Base-by-base conservation (phyloP, 495 filamentous ascomycete species). In the Aspergillus cavernicola region DNA sequence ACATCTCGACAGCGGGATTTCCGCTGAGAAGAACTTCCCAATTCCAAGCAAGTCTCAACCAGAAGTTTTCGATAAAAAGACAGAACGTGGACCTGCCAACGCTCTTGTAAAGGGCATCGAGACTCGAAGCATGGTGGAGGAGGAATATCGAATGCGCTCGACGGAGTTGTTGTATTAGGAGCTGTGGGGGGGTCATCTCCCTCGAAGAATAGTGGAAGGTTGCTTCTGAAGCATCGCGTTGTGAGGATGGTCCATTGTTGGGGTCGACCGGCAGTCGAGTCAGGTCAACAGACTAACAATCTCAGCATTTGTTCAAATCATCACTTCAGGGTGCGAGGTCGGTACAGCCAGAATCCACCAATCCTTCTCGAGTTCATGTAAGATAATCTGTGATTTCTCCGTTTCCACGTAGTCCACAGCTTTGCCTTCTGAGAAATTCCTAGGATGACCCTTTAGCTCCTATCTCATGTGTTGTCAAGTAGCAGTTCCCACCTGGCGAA, bases 271-370 rank as follows among this genome's bases (percentile, higher is more conserved):
- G 66, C 29, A 77, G 69, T 58, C 80, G 82, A 32, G 87, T 95
- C 19, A 91, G 72, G 66, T 89, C 84, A 58, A 95, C 75, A 46
- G 85, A 88, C 86, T 90, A 60, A 16, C 9, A 63, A 38, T 65
- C 42, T 68, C 29, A 67, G 61, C 50, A 37, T 47, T 40, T 37
- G 24, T 26, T 28, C 19, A 16, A 15, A 38, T 38, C 11, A 36
- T 19, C 18, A 15, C 8, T 20, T 32, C 2, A 47, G 20, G 39
- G 43, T 46, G 47, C 22, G 7, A 37, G 15, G 19, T 74, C 55
- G 69, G 45, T 59, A 96, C 92, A 52, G 91, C 91, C 40, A 97
- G 72, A 57, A 96, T 83, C 93, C 93, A 99, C 93, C 93, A 99
- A 40, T 88, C 85, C 54, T 86, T 78, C 66, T 90, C 87, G 47